phyloP scores from a whole-genome alignment of 2,329 filamentous ascomycete genomes.

The Cladobotryum mycophilum region DNA sequence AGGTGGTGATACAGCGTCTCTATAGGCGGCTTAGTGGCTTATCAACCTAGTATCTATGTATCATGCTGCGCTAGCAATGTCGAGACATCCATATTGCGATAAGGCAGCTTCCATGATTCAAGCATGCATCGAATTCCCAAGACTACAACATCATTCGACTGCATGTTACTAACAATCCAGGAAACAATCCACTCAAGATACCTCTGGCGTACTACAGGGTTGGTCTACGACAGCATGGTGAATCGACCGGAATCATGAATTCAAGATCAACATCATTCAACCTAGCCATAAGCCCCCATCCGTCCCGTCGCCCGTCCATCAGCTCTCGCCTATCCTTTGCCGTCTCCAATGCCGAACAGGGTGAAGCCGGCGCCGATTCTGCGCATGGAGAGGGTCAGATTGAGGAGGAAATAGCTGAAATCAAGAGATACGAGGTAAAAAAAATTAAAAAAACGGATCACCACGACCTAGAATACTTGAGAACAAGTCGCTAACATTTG shows the following conservation, averaged over 20 bases:
- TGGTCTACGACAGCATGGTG: slow-evolving; percentile 27
- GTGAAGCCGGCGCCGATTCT: slow-evolving; percentile 46
- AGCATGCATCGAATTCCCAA: too few relatives aligned
- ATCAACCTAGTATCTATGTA: too few relatives aligned
- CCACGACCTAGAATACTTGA: not conserved
- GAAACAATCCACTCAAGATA: not conserved
- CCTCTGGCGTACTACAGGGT: too few relatives aligned
- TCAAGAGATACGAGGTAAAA: slow-evolving; percentile 85
- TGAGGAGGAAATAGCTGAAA: slow-evolving; percentile 92
- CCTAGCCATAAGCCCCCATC: slow-evolving; percentile 27
- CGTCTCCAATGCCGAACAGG: slow-evolving; percentile 58
- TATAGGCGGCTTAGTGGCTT: too few relatives aligned
- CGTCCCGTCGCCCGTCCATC: slow-evolving; percentile 48
- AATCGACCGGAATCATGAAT: slow-evolving; percentile 38
- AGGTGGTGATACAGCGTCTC: too few relatives aligned
- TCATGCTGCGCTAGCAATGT: too few relatives aligned
- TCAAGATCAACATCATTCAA: slow-evolving; percentile 47
- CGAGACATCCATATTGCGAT: too few relatives aligned
- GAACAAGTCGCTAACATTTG: slow-evolving; percentile 13
- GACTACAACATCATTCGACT: not conserved
- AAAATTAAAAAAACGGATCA: slow-evolving; percentile 9
- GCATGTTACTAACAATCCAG: not conserved
- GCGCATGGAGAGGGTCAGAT: slow-evolving; percentile 61
- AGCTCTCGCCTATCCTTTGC: slow-evolving; percentile 61
- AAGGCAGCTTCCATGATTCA: too few relatives aligned